Evolutionary conservation across 129 eudicot genomes (phyloP).

Genomic region (Ambrosia artemisiifolia): DNA sequence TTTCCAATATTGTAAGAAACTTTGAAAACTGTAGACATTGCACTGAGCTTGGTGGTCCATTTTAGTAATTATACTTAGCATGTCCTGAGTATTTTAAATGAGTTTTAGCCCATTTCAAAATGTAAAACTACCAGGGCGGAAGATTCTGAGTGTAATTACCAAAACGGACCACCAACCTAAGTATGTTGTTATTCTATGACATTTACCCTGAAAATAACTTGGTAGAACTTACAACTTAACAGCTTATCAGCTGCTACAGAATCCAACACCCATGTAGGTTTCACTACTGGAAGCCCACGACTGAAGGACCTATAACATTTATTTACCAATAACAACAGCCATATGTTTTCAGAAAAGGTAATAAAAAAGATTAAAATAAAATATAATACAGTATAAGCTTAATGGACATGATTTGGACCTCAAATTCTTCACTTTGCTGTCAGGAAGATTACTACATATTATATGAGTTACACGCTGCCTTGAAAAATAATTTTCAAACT

Average conservation of each 20-base stretch:
- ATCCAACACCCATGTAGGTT: conserved; percentile 89
- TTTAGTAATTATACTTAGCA: background rate
- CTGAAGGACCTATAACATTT: conserved; percentile 68
- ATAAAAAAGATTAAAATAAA: background rate
- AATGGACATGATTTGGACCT: conserved; percentile 44
- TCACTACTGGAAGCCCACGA: conserved; percentile 90
- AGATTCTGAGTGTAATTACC: background rate
- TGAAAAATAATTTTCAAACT: conserved; percentile 88
- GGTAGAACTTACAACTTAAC: conserved; percentile 57
- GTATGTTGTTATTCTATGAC: background rate
- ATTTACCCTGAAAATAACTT: background rate
- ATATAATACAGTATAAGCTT: background rate
- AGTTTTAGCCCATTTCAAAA: background rate
- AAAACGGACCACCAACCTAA: background rate
- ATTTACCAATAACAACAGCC: conserved; percentile 16
- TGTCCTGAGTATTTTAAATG: background rate
- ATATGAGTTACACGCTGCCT: conserved; percentile 88
- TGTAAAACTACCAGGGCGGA: background rate
- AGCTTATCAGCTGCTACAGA: conserved; percentile 81
- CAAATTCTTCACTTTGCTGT: conserved; percentile 82
- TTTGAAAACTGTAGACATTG: background rate
- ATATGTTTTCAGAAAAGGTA: background rate
- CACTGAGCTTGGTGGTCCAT: background rate
- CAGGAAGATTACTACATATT: conserved; percentile 92
- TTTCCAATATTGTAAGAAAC: conserved; percentile 1